phyloP scores from a whole-genome alignment of 2,329 filamentous ascomycete genomes.

The Neoarthrinium moseri region DNA sequence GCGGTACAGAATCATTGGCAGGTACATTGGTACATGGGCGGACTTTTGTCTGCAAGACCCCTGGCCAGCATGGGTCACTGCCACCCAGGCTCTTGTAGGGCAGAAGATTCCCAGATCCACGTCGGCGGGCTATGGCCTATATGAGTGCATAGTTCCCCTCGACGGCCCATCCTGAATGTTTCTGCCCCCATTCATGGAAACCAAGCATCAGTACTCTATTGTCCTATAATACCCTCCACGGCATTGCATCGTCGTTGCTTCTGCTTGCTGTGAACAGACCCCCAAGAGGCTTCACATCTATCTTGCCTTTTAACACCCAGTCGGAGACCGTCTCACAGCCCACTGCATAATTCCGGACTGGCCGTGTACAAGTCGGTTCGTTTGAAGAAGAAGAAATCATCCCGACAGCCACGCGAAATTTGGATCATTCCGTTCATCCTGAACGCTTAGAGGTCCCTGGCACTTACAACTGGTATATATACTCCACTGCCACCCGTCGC shows the following conservation, averaged over 20 bases:
- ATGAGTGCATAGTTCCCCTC: constrained; percentile 22
- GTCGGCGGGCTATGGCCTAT: constrained; percentile 14
- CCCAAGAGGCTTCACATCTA: neutral
- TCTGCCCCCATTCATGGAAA: constrained; percentile 21
- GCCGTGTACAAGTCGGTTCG: constrained; percentile 10
- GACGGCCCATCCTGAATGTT: constrained; percentile 16
- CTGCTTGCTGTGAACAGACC: constrained; percentile 4
- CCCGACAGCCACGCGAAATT: constrained; percentile 3
- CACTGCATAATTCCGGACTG: neutral
- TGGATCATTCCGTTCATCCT: neutral
- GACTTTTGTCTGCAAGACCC: constrained; percentile 7
- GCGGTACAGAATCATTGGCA: too few species aligned
- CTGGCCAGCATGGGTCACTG: constrained; percentile 10
- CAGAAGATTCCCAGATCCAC: constrained; percentile 11
- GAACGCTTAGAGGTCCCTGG: neutral
- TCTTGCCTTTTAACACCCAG: constrained; percentile 6
- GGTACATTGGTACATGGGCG: constrained; percentile 4
- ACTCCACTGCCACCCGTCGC: neutral
- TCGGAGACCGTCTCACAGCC: constrained; percentile 11
- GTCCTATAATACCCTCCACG: constrained; percentile 7
- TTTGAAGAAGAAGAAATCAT: constrained; percentile 9
- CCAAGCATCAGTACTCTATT: neutral
- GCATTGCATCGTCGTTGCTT: constrained; percentile 5
- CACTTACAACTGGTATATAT: constrained; percentile 1
- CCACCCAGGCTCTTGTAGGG: constrained; percentile 9